Percentiles rank a stretch among this genome's conserved stretches.
These are phyloP conservation scores for Ceratocystis diversiconidia DNA, from an alignment of 2,329 filamentous ascomycete genomes.

Conservation along the genomic window DNA sequence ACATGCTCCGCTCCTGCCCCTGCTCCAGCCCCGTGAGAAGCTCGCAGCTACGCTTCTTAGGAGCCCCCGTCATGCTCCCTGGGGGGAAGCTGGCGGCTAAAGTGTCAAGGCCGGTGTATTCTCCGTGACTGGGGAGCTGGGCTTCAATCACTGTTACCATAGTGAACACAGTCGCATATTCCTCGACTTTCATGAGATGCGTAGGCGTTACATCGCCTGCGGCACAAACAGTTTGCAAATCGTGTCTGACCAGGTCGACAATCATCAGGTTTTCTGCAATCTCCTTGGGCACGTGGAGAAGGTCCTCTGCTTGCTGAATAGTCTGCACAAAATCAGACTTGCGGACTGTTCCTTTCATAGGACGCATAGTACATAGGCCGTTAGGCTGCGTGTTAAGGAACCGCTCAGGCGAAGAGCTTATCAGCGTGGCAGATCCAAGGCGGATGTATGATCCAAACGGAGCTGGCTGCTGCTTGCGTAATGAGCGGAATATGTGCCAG, in stretches of 20 bases:
- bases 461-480: constrained; percentile 60
- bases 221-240: constrained; percentile 73
- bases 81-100: constrained; percentile 68
- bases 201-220: constrained; percentile 58
- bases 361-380: constrained; percentile 63
- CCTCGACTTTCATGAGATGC: constrained; percentile 73
- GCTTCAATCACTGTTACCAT: constrained; percentile 83
- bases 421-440: constrained; percentile 53
- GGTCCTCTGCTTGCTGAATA: constrained; percentile 52
- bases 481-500: constrained; percentile 59
- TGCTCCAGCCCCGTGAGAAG: constrained; percentile 57
- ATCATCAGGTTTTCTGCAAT: constrained; percentile 97
- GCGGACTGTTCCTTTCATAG: constrained; percentile 93
- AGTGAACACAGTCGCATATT: constrained; percentile 81
- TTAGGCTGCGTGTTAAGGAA: constrained; percentile 49
- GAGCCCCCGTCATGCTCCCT: constrained; percentile 91
- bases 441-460: constrained; percentile 74
- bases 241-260: constrained; percentile 87
- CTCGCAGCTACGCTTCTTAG: constrained; percentile 85
- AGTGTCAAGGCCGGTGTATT: constrained; percentile 55
- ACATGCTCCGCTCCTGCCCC: constrained; percentile 52
- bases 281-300: constrained; percentile 74
- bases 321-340: constrained; percentile 54
- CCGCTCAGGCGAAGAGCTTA: constrained; percentile 77
- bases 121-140: constrained; percentile 30